A percentile compares a stretch with the other conserved stretches of the same genome.
phyloP scores from a whole-genome alignment of 148 eudicot genomes.

The Polygonum aviculare region DNA sequence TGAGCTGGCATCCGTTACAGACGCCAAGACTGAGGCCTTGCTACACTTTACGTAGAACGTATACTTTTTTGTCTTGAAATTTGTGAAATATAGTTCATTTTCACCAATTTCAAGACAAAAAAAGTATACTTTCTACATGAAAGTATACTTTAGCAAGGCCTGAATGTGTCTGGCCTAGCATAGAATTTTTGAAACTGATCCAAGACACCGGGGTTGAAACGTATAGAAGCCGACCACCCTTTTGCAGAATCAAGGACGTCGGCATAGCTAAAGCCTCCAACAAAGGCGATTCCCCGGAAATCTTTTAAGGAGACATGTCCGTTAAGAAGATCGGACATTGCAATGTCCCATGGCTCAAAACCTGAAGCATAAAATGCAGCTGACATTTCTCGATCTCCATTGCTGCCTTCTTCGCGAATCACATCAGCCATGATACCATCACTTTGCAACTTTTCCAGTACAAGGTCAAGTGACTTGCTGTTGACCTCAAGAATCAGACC shows the following conservation, averaged over 20 bases:
- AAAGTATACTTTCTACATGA: too few relatives aligned
- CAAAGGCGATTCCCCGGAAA: conserved; percentile 80
- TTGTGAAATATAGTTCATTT: too few relatives aligned
- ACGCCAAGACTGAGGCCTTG: conserved; percentile 93
- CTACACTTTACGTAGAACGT: too few relatives aligned
- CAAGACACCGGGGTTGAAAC: conserved; percentile 65
- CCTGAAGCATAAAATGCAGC: conserved; percentile 87
- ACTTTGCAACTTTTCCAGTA: conserved; percentile 29
- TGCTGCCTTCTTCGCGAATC: conserved; percentile 90
- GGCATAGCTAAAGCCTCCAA: conserved; percentile 93
- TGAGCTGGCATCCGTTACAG: conserved; percentile 93
- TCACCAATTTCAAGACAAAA: too few relatives aligned
- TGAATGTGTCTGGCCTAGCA: conserved; percentile 62
- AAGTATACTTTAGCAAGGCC: too few relatives aligned
- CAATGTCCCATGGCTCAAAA: conserved; percentile 86
- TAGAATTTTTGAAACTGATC: conserved; percentile 80
- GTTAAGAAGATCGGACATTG: conserved; percentile 79
- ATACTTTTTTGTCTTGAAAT: too few relatives aligned
- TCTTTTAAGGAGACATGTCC: conserved; percentile 48
- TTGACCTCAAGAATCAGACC: conserved; percentile 76
- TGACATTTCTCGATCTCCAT: conserved; percentile 92
- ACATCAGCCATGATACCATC: conserved; percentile 48
- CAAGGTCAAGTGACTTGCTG: conserved; percentile 33
- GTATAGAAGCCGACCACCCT: conserved; percentile 88
- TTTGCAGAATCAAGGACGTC: conserved; percentile 90